Percentiles rank a stretch among this genome's conserved stretches.
phyloP scores from a whole-genome alignment of 73 alveolate genomes.

The Paramecium caudatum region DNA sequence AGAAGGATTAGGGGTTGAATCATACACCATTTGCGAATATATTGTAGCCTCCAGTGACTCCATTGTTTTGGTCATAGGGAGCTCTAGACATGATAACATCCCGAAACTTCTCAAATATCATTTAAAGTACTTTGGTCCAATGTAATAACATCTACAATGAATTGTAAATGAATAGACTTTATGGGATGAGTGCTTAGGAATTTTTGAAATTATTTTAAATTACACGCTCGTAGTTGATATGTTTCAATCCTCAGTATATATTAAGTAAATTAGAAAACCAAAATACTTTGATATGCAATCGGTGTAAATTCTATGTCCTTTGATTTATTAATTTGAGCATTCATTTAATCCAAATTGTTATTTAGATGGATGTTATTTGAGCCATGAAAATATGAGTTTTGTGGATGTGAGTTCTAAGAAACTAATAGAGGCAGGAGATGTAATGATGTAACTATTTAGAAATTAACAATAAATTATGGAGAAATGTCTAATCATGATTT shows the following conservation, averaged over 20 bases:
- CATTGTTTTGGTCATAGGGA: neutral
- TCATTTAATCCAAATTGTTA: constrained; percentile 59
- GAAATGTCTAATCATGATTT: constrained; percentile 13
- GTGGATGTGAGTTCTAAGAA: constrained; percentile 43
- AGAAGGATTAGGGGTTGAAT: neutral
- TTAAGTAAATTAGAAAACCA: constrained; percentile 41
- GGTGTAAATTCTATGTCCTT: constrained; percentile 2
- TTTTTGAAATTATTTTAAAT: constrained; percentile 38
- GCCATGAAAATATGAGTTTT: constrained; percentile 54
- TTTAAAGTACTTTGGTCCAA: neutral
- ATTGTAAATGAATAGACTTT: constrained; percentile 20
- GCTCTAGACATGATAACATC: neutral
- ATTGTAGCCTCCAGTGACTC: constrained; percentile 36
- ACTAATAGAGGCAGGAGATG: constrained; percentile 50
- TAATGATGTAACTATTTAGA: neutral
- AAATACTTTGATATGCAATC: constrained; percentile 58
- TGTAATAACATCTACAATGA: constrained; percentile 27
- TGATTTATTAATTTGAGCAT: neutral
- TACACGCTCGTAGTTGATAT: neutral
- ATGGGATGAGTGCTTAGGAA: constrained; percentile 4
- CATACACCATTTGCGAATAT: constrained; percentile 42
- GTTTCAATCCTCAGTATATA: constrained; percentile 46
- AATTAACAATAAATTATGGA: constrained; percentile 62
- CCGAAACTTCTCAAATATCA: neutral
- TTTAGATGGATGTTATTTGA: constrained; percentile 61